Evolutionary conservation across 768 basidiomycete genomes (phyloP).

Genomic region (Aureoboletus auriporus): DNA sequence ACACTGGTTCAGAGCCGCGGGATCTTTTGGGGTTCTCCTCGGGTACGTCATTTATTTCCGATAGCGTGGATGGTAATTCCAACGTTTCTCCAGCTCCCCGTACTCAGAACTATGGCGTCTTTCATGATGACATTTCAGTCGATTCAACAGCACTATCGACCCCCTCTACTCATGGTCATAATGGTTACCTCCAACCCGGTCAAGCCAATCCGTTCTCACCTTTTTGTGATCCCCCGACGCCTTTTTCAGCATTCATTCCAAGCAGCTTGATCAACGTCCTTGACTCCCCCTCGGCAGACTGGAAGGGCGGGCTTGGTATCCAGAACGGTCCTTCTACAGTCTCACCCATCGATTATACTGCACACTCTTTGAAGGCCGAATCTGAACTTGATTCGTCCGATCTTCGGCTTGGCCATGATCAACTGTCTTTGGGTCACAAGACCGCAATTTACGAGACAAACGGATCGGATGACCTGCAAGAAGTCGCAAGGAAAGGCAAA

Average conservation of each 20-base stretch:
- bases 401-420: conserved; percentile 26
- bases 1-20: conserved; percentile 11
- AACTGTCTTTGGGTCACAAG: conserved; percentile 24
- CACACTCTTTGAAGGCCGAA: conserved; percentile 23
- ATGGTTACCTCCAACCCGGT: conserved; percentile 13
- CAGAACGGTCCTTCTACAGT: conserved; percentile 27
- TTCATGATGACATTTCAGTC: conserved; percentile 38
- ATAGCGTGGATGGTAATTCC: conserved; percentile 8
- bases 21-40: conserved; percentile 29
- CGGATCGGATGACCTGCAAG: conserved; percentile 13
- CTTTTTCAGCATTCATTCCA: conserved; percentile 52
- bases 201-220: conserved; percentile 44
- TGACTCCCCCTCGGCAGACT: conserved; percentile 54
- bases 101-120: conserved; percentile 37
- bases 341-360: conserved; percentile 41
- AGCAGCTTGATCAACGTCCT: conserved; percentile 44
- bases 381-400: conserved; percentile 48
- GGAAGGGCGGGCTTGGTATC: conserved; percentile 32
- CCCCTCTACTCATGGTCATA: conserved; percentile 10
- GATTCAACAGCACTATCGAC: conserved; percentile 14
- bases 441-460: conserved; percentile 34
- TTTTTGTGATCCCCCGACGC: conserved; percentile 41
- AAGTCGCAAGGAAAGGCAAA: conserved; percentile 7
- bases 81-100: conserved; percentile 18
- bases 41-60: conserved; percentile 26